Evolutionary conservation across 306 rosid genomes (phyloP), one percentile per base, ranked within the genome.

Genomic region (Mucuna pruriens): DNA sequence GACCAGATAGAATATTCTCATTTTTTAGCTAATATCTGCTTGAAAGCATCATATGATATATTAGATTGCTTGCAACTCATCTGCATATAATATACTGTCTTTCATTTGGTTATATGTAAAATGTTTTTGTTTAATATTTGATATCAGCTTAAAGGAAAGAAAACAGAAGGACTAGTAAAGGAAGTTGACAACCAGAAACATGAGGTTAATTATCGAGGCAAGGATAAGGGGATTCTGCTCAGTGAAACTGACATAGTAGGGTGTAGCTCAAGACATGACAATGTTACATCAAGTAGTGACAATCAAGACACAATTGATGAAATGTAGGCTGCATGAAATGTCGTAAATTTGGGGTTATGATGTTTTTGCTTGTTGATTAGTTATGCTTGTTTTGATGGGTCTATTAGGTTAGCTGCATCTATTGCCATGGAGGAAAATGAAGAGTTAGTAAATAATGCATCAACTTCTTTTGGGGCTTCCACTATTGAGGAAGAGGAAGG

Each of bases 121-220:
- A 42, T 52, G 5, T 54, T 71, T 12, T 25, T 68, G 29, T 60
- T 67, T 68, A 34, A 49, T 84, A 54, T 77, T 66, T 81, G 77
- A 55, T 75, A 48, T 71, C 84, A 87, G 90, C 86, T 82, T 39
- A 85, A 87, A 71, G 88, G 90, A 34, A 87, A 85, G 86, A 87
- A 82, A 65, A 10, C 49, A 22, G 77, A 86, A 80, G 90, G 54
- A 11, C 33, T 7, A 12, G 46, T 22, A 31, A 66, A 78, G 71
- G 81, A 82, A 75, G 77, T 40, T 82, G 80, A 82, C 74, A 48
- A 49, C 38, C 85, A 48, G 48, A 76, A 79, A 55, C 80, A 17
- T n/a, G 80, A 46, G 71, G 63, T 48, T 38, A 48, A 74, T 63
- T 80, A 77, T 34, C 58, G 4, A 10, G 83, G 45, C 71, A 87